Evolutionary conservation across 1,284 basidiomycete species (phyloP), one percentile per base, ranked within the genome.

Genomic region (Sporisorium sorghi): DNA sequence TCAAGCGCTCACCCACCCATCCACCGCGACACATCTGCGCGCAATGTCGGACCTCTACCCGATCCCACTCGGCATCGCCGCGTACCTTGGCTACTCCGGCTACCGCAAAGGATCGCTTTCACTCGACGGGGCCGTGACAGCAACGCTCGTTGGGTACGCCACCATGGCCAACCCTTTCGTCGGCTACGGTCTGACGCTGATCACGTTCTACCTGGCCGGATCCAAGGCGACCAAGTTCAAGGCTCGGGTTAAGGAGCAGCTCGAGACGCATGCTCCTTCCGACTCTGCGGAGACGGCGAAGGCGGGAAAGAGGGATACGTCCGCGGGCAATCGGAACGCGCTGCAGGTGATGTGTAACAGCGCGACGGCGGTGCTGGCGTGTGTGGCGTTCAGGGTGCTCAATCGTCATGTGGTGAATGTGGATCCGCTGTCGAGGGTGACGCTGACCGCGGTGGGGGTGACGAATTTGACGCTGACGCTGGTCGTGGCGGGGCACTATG

Each of bases 191-290:
- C n/a, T 66, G 19, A 58, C 75, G 32, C 71, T 83, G 10, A 66
- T 83, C 54, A 57, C 53, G 37, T 78, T 80, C 56, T 80, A 96
- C 84, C 87, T 94, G 19, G 78, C 90, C 1, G 94, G 91, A 0
- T 93, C 91, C 53, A 87, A 89, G 52, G 94, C 93, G 0, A 97
- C 94, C 6, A 94, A 93, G 88, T 85, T 86, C 79, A 87, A 88
- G 68, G 85, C 86, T 0, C 63, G 77, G 1, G 48, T 85, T 54
- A 98, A 97, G 84, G 89, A 89, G 2, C 86, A 86, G 63, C 87
- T 95, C 26, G 95, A 98, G 83, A 55, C 58, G 17, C 61, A 70
- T 11, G 24, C 42, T 8, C 9, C 42, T 39, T 12, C 46, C 6
- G 19, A 33, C 17, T 14, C 49, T n/a, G 9, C 52, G 0, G 9